These are phyloP conservation scores for Trichoderma atrobrunneum DNA, from an alignment of 2,329 filamentous ascomycete species.

Conservation along the genomic window DNA sequence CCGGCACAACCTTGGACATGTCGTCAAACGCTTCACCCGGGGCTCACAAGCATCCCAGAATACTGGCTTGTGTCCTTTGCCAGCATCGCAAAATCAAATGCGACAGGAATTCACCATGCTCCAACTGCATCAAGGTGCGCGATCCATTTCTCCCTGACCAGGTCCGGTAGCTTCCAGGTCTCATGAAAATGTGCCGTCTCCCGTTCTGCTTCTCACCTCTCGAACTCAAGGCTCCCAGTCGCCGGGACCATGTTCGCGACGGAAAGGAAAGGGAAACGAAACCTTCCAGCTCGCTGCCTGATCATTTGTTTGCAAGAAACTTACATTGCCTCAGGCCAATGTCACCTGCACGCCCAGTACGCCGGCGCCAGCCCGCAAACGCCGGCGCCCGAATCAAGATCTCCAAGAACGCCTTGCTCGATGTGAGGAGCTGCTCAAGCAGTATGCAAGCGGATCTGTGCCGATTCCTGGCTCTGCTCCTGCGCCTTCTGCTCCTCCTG, in stretches of 20 bases:
- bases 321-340: conserved; percentile 46
- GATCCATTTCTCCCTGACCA: conserved; percentile 18
- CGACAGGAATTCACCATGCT: conserved; percentile 57
- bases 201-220: not conserved
- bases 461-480: conserved; percentile 24
- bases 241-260: not conserved
- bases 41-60: conserved; percentile 41
- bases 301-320: not conserved
- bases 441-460: conserved; percentile 48
- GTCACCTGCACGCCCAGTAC: conserved; percentile 59
- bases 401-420: conserved; percentile 58
- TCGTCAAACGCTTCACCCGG: conserved; percentile 29
- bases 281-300: not conserved
- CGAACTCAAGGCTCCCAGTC: not conserved
- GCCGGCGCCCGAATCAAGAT: conserved; percentile 58
- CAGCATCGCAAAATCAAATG: conserved; percentile 63
- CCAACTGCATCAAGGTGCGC: conserved; percentile 58
- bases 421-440: conserved; percentile 57
- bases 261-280: not conserved
- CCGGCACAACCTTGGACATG: conserved; percentile 29
- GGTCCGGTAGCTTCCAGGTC: not conserved
- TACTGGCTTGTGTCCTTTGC: conserved; percentile 56
- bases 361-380: conserved; percentile 58
- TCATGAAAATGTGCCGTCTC: not conserved
- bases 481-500: conserved; percentile 26